Percentiles rank a stretch among this genome's conserved stretches.
phyloP scores from a whole-genome alignment of 352 stramenopile species.

The Albugo laibachii region DNA sequence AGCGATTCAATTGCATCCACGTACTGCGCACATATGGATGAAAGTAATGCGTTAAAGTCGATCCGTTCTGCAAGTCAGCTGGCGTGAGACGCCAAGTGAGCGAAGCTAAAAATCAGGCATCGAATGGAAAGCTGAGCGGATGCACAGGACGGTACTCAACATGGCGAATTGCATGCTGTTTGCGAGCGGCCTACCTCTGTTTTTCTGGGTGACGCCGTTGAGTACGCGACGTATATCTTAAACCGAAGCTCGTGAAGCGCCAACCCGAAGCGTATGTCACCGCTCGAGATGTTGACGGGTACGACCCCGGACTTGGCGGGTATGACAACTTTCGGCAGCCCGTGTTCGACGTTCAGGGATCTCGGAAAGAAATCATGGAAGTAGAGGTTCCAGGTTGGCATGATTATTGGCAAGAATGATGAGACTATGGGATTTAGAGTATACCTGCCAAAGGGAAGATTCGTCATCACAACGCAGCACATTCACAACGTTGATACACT shows the following conservation, averaged over 20 bases:
- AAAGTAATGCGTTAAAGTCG: constrained; percentile 10
- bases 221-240: not conserved
- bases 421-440: constrained; percentile 1
- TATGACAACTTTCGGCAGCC: not conserved
- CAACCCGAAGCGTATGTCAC: not conserved
- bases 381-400: not conserved
- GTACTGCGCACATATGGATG: constrained; percentile 3
- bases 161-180: not conserved
- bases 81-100: constrained; percentile 8
- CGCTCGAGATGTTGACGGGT: constrained; percentile 1
- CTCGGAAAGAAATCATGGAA: not conserved
- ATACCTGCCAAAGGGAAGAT: not conserved
- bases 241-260: not conserved
- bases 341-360: not conserved
- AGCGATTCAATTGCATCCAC: not conserved
- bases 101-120: constrained; percentile 10
- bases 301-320: not conserved
- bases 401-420: constrained; percentile 1
- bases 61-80: constrained; percentile 11
- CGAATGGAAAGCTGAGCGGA: constrained; percentile 6
- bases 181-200: not conserved
- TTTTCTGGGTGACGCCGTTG: not conserved
- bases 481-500: constrained; percentile 1
- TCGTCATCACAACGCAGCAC: constrained; percentile 1
- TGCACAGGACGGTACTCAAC: not conserved